These are phyloP conservation scores for Schizothecium vesticola DNA, from an alignment of 495 filamentous ascomycete species.

Conservation along the genomic window DNA sequence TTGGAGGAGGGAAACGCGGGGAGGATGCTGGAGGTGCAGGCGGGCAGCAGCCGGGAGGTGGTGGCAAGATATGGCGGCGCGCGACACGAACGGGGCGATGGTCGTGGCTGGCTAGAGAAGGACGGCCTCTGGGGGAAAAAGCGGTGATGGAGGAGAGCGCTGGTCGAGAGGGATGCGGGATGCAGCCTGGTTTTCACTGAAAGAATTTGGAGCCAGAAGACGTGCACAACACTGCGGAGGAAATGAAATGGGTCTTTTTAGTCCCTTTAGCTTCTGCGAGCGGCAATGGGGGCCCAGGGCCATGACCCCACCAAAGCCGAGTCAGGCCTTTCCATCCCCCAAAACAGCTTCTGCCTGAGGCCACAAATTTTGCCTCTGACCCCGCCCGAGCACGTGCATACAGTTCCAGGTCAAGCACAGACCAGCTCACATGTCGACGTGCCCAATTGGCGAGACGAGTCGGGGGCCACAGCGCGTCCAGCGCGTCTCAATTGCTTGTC, in stretches of 20 bases:
- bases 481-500: not conserved
- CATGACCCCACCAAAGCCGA: slow-evolving; percentile 9
- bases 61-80: not conserved
- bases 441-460: not conserved
- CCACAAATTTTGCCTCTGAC: not conserved
- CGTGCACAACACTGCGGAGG: slow-evolving; percentile 22
- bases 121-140: slow-evolving; percentile 23
- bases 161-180: slow-evolving; percentile 18
- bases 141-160: slow-evolving; percentile 23
- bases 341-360: not conserved
- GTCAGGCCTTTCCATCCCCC: not conserved
- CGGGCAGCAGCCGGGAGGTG: not conserved
- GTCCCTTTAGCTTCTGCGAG: slow-evolving; percentile 7
- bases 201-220: slow-evolving; percentile 28
- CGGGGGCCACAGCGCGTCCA: slow-evolving; percentile 6
- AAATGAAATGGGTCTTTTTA: slow-evolving; percentile 21
- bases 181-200: slow-evolving; percentile 31
- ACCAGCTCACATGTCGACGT: not conserved
- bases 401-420: not conserved
- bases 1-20: slow-evolving; percentile 12
- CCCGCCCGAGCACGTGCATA: not conserved
- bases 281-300: not conserved
- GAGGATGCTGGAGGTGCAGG: not conserved
- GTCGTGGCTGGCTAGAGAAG: not conserved
- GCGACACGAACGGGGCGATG: not conserved